Evolutionary conservation across 257 asterid species (phyloP).

Genomic region (Schizonepeta tenuifolia): DNA sequence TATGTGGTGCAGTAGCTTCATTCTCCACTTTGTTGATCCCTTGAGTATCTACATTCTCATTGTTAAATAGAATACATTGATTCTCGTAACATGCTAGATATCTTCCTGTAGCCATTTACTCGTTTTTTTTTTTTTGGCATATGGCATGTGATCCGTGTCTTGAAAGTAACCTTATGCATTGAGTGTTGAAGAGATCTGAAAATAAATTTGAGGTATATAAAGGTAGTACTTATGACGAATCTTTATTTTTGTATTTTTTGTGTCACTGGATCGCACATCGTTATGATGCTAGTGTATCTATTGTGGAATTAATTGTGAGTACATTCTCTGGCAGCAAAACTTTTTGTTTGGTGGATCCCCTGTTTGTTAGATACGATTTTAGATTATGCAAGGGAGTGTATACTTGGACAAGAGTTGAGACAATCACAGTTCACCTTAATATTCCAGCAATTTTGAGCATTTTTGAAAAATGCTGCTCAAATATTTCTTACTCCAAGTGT

Average conservation of each 20-base stretch:
- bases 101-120: background rate
- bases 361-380: background rate
- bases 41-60: background rate
- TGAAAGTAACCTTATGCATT: background rate
- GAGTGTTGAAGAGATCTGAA: background rate
- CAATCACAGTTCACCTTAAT: background rate
- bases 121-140: conserved; percentile 12
- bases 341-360: background rate
- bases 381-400: background rate
- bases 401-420: background rate
- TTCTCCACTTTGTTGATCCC: background rate
- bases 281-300: background rate
- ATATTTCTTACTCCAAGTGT: background rate
- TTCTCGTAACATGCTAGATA: background rate
- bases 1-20: background rate
- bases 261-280: no score
- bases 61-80: background rate
- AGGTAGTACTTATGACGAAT: background rate
- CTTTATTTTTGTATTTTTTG: background rate
- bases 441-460: background rate
- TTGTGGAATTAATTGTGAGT: background rate
- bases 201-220: background rate
- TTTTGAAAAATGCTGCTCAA: no score
- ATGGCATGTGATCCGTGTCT: background rate
- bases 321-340: background rate